These are phyloP conservation scores for Phytophthora pseudosyringae DNA, from an alignment of 352 stramenopile genomes.

Conservation along the genomic window DNA sequence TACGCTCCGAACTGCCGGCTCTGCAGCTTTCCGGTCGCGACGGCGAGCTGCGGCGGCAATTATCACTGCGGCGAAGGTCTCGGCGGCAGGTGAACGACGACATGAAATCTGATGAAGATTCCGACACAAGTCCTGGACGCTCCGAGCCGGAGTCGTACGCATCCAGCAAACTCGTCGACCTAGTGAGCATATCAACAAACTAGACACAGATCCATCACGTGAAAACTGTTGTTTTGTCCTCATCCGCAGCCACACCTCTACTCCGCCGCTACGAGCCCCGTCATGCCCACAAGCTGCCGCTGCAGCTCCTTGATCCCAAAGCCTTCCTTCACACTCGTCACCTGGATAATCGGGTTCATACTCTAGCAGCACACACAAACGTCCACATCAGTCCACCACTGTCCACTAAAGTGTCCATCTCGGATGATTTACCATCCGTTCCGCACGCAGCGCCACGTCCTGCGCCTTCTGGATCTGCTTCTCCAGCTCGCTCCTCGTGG, in stretches of 20 bases:
- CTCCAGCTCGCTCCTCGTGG: conserved; percentile 52
- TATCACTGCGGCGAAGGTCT: conserved; percentile 2
- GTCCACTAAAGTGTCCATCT: not conserved
- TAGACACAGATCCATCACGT: not conserved
- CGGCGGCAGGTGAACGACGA: conserved; percentile 35
- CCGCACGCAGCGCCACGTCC: conserved; percentile 46
- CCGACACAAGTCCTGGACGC: conserved; percentile 25
- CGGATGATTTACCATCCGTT: conserved; percentile 52
- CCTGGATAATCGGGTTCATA: conserved; percentile 86
- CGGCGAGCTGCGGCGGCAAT: conserved; percentile 18
- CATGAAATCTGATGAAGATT: conserved; percentile 20
- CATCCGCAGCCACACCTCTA: not conserved
- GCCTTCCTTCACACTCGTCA: conserved; percentile 78
- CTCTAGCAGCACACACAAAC: conserved; percentile 37
- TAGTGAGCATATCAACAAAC: conserved; percentile 6
- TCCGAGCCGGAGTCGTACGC: conserved; percentile 45
- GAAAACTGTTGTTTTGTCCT: conserved; percentile 11
- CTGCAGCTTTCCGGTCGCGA: conserved; percentile 25
- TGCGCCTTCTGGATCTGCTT: conserved; percentile 61
- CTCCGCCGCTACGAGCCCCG: conserved; percentile 44
- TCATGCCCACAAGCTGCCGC: conserved; percentile 74
- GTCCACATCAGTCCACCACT: not conserved
- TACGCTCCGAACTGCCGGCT: conserved; percentile 37
- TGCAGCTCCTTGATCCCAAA: conserved; percentile 83
- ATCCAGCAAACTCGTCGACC: conserved; percentile 32